Conservation (phyloP, 495 filamentous ascomycete genomes). For the Aspergillus biplanus region DNA sequence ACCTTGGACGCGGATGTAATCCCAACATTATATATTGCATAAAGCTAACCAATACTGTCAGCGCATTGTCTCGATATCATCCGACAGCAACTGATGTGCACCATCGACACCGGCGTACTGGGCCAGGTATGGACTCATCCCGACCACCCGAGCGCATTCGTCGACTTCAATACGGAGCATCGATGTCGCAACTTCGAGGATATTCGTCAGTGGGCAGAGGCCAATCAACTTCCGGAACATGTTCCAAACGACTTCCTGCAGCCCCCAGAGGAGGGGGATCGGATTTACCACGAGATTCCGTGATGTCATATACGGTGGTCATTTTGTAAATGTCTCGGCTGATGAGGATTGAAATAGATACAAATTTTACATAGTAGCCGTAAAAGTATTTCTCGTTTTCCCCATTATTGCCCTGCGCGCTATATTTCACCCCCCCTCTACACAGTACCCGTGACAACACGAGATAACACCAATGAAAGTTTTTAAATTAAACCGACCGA, state of each 20-base stretch:
- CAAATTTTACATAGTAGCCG: too few species aligned
- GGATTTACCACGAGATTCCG: conserved; percentile 37
- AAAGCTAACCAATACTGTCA: conserved; percentile 3
- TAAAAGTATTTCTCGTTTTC: too few species aligned
- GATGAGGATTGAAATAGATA: too few species aligned
- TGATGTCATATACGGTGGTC: background rate
- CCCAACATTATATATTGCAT: background rate
- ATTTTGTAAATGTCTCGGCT: background rate
- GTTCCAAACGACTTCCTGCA: conserved; percentile 41
- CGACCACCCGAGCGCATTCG: conserved; percentile 41
- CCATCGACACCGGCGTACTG: conserved; percentile 47
- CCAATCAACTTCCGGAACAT: conserved; percentile 43
- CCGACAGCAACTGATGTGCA: conserved; percentile 57
- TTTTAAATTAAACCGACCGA: too few species aligned
- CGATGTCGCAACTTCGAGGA: conserved; percentile 57
- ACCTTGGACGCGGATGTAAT: background rate
- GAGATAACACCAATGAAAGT: too few species aligned
- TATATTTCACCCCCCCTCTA: too few species aligned
- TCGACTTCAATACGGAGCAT: conserved; percentile 58
- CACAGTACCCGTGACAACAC: too few species aligned
- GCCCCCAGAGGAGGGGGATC: conserved; percentile 38
- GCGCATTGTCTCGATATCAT: conserved; percentile 56
- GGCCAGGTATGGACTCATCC: conserved; percentile 54
- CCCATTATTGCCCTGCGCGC: too few species aligned
- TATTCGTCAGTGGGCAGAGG: conserved; percentile 49